These are phyloP conservation scores for Paecilomyces dactylethromorphus DNA, from an alignment of 2,329 filamentous ascomycete genomes.

Conservation along the genomic window DNA sequence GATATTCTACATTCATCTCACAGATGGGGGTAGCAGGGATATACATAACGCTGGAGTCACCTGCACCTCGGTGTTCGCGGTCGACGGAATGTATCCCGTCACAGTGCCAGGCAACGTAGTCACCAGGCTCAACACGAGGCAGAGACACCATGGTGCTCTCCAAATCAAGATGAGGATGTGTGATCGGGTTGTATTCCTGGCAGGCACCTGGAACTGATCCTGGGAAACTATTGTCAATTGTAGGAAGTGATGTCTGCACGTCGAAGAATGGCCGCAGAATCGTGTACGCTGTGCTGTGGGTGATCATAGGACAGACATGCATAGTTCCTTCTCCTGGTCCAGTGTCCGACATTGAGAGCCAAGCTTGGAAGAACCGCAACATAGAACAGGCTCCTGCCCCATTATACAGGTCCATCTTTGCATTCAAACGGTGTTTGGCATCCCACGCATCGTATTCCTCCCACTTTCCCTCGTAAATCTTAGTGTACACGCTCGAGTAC, in stretches of 20 bases:
- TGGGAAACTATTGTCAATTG: constrained; percentile 49
- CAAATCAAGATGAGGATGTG: constrained; percentile 66
- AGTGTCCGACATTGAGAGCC: constrained; percentile 69
- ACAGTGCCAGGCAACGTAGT: constrained; percentile 76
- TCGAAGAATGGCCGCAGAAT: constrained; percentile 80
- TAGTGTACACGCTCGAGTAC: constrained; percentile 67
- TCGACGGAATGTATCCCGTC: constrained; percentile 79
- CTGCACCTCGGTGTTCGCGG: constrained; percentile 61
- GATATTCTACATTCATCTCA: constrained; percentile 63
- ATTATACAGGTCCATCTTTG: constrained; percentile 68
- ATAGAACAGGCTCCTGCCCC: constrained; percentile 76
- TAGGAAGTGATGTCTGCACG: constrained; percentile 39
- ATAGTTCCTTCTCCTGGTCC: constrained; percentile 72
- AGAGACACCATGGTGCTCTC: constrained; percentile 64
- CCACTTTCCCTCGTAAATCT: constrained; percentile 69
- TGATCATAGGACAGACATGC: constrained; percentile 71
- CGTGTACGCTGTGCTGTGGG: constrained; percentile 69
- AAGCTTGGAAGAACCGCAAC: constrained; percentile 86
- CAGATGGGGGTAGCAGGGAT: constrained; percentile 83
- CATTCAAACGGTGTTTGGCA: constrained; percentile 59
- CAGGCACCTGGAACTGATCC: constrained; percentile 63
- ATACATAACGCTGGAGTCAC: constrained; percentile 79
- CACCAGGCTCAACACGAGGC: constrained; percentile 62
- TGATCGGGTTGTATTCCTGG: constrained; percentile 58
- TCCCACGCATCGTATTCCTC: constrained; percentile 81